Percentiles rank a stretch among this genome's conserved stretches.
phyloP scores from a whole-genome alignment of 1,139 yeast genomes.

The Yamadazyma conglobata region DNA sequence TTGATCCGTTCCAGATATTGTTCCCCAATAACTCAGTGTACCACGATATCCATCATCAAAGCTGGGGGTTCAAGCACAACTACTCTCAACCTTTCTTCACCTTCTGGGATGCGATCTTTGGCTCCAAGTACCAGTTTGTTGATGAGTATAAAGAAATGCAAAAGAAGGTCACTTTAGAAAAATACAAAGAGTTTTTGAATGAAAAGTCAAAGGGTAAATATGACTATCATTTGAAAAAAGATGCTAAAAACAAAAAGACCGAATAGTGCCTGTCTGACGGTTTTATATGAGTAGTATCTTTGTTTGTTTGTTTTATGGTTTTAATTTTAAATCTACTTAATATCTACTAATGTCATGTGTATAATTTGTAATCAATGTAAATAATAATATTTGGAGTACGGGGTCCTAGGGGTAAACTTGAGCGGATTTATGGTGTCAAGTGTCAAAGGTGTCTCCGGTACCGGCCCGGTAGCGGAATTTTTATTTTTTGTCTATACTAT shows the following conservation, averaged over 20 bases:
- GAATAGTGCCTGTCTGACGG: too few relatives aligned
- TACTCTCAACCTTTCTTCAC: slow-evolving; percentile 97
- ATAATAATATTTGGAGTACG: too few relatives aligned
- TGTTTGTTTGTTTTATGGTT: too few relatives aligned
- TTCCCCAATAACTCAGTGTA: slow-evolving; percentile 95
- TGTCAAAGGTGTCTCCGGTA: too few relatives aligned
- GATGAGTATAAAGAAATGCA: slow-evolving; percentile 57
- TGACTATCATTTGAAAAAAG: slow-evolving; percentile 8
- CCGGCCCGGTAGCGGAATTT: too few relatives aligned
- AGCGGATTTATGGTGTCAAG: too few relatives aligned
- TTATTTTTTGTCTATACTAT: too few relatives aligned
- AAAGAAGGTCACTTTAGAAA: slow-evolving; percentile 55
- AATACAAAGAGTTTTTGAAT: slow-evolving; percentile 58
- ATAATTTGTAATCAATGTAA: too few relatives aligned
- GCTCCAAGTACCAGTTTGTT: slow-evolving; percentile 70
- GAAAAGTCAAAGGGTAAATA: slow-evolving; percentile 29
- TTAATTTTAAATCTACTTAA: too few relatives aligned
- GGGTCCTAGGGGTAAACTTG: too few relatives aligned
- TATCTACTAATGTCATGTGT: too few relatives aligned
- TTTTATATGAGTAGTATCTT: too few relatives aligned
- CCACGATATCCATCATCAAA: slow-evolving; percentile 96
- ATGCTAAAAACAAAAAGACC: slow-evolving; percentile 4
- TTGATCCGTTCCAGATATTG: slow-evolving; percentile 79
- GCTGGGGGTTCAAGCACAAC: slow-evolving; percentile 90
- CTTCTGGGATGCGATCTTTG: slow-evolving; percentile 76